Conservation (phyloP, 2,329 filamentous ascomycete species). For the Venturiaceae sp. region DNA sequence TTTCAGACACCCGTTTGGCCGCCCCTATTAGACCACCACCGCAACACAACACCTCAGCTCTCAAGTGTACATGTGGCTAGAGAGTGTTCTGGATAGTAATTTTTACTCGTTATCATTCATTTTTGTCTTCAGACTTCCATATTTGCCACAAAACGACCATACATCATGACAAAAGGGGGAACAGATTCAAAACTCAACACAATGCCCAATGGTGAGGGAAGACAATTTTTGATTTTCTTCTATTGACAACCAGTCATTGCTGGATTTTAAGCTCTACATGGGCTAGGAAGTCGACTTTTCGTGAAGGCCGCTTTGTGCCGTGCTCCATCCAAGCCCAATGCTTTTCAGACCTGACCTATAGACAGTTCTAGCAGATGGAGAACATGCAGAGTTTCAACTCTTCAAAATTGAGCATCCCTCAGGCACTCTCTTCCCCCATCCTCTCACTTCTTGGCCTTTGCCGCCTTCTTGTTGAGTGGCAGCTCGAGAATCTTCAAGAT, state of each 20-base stretch:
- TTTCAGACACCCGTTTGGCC: too few relatives aligned
- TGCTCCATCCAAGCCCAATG: neutral
- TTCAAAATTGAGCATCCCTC: neutral
- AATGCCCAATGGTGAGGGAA: neutral
- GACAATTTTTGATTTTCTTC: neutral
- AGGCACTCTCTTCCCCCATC: slow-evolving; percentile 57
- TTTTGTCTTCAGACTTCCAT: neutral
- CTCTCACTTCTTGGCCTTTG: slow-evolving; percentile 75
- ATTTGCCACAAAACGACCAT: neutral
- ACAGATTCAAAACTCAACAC: neutral
- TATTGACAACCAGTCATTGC: neutral
- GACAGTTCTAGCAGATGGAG: neutral
- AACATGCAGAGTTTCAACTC: neutral
- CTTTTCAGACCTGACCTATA: neutral
- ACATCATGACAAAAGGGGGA: neutral
- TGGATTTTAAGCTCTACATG: neutral
- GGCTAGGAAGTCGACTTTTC: neutral
- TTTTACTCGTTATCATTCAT: too few relatives aligned
- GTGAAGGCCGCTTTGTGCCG: neutral
- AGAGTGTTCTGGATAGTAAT: too few relatives aligned
- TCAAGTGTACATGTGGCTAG: too few relatives aligned
- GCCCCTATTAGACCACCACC: neutral
- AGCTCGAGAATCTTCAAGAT: slow-evolving; percentile 89
- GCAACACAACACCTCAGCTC: neutral
- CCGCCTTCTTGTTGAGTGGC: slow-evolving; percentile 69